A percentile compares a stretch with the other conserved stretches of the same genome.
Evolutionary conservation across 192 early-diverging fungal genomes (phyloP).

Genomic region (Coemansia sp.): DNA sequence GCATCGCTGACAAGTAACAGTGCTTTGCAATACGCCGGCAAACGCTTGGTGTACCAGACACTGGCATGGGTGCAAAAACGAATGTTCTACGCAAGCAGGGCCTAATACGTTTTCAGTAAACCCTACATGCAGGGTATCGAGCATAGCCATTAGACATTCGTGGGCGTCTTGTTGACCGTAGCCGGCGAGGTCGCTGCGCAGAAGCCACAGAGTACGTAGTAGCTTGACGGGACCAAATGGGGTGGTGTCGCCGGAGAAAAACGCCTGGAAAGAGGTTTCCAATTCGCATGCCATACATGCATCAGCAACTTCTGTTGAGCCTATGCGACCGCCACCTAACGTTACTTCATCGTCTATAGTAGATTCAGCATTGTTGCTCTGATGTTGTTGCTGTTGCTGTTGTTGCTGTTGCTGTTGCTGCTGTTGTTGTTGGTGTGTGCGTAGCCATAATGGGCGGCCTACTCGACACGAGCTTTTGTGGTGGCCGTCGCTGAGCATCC

Average conservation of each 20-base stretch:
- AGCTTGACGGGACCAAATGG: conserved; percentile 86
- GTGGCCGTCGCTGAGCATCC: conserved; percentile 93
- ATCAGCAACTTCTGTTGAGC: too few species aligned
- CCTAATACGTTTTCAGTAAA: conserved; percentile 50
- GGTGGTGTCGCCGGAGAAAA: conserved; percentile 67
- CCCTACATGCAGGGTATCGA: conserved; percentile 83
- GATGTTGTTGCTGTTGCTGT: background rate
- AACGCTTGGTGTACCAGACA: conserved; percentile 92
- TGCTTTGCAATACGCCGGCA: conserved; percentile 85
- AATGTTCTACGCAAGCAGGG: conserved; percentile 9
- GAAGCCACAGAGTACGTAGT: conserved; percentile 87
- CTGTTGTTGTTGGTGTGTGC: background rate
- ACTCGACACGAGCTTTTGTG: conserved; percentile 64
- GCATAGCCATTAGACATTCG: conserved; percentile 90
- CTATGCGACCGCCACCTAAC: too few species aligned
- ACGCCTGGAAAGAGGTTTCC: conserved; percentile 76
- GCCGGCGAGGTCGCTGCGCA: conserved; percentile 82
- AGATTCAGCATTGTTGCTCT: too few species aligned
- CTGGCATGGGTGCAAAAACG: conserved; percentile 56
- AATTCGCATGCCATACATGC: conserved; percentile 94
- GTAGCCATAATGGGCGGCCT: conserved; percentile 16
- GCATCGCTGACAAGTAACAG: conserved; percentile 83
- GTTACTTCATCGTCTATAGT: too few species aligned
- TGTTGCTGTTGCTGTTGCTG: background rate
- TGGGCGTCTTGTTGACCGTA: conserved; percentile 97